Percentiles rank a stretch among this genome's conserved stretches.
These are phyloP conservation scores for Trichoderma citrinoviride DNA, from an alignment of 2,329 filamentous ascomycete genomes.

Conservation along the genomic window DNA sequence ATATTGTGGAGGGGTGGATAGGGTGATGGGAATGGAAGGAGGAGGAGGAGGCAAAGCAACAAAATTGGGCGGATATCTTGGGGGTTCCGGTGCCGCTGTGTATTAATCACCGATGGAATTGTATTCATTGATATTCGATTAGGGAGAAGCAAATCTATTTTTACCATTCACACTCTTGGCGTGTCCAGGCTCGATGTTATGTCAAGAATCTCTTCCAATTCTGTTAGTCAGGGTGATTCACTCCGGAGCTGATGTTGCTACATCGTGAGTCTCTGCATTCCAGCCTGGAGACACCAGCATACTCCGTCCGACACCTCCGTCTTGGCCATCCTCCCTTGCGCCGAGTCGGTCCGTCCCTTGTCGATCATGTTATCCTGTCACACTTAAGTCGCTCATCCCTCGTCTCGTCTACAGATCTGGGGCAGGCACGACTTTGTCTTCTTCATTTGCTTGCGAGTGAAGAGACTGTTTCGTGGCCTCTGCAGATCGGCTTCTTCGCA, in stretches of 20 bases:
- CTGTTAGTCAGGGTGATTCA: no score
- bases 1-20: neutral
- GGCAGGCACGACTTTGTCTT: neutral
- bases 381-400: neutral
- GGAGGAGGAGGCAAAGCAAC: neutral
- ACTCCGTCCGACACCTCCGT: neutral
- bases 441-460: neutral
- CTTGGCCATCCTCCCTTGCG: constrained; percentile 4
- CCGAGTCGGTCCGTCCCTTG: neutral
- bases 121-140: constrained; percentile 23
- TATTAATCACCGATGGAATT: constrained; percentile 10
- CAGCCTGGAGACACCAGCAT: neutral
- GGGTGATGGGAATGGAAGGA: neutral
- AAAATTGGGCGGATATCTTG: constrained; percentile 1
- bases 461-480: neutral
- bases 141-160: constrained; percentile 5
- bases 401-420: neutral
- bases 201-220: neutral
- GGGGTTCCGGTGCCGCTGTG: constrained; percentile 17
- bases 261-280: neutral
- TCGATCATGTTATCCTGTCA: neutral
- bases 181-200: neutral
- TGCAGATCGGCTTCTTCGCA: neutral
- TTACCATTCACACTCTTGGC: neutral
- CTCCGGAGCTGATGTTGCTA: neutral